Conservation (phyloP, 2,329 filamentous ascomycete genomes). For the Fusarium sp. region DNA sequence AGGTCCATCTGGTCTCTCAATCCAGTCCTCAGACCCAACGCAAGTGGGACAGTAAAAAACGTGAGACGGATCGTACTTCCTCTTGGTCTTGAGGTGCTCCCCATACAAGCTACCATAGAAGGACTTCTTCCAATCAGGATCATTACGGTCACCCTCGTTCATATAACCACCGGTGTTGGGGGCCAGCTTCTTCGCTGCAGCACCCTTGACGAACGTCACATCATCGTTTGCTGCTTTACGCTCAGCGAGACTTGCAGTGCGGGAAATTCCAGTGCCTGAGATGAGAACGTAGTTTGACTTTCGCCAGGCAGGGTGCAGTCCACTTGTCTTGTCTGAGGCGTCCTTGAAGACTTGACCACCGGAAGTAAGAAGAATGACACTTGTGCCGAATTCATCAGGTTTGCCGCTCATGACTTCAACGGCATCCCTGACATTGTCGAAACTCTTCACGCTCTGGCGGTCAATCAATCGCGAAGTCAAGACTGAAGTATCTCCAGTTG, state of each 20-base stretch:
- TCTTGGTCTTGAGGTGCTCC: conserved; percentile 12
- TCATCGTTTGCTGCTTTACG: conserved; percentile 15
- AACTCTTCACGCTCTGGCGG: neutral
- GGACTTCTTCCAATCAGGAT: conserved; percentile 16
- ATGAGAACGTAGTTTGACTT: conserved; percentile 23
- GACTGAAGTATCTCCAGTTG: conserved; percentile 15
- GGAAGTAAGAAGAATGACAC: conserved; percentile 21
- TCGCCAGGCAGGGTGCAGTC: conserved; percentile 15
- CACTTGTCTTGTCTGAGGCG: conserved; percentile 13
- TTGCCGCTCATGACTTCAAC: conserved; percentile 30
- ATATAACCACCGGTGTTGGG: conserved; percentile 25
- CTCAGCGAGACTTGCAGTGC: neutral
- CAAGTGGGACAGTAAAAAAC: conserved; percentile 34
- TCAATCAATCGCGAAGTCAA: conserved; percentile 21
- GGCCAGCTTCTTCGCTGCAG: conserved; percentile 25
- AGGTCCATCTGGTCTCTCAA: conserved; percentile 17
- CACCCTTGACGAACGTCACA: conserved; percentile 21
- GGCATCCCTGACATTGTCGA: neutral
- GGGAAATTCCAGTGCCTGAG: neutral
- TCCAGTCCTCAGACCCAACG: conserved; percentile 24
- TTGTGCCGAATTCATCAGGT: conserved; percentile 11
- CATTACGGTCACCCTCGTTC: conserved; percentile 32
- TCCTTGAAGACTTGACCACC: conserved; percentile 33
- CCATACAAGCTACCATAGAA: conserved; percentile 24
- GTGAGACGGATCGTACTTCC: conserved; percentile 28